Conservation (phyloP, 768 basidiomycete species). For the Pisolithus albus region DNA sequence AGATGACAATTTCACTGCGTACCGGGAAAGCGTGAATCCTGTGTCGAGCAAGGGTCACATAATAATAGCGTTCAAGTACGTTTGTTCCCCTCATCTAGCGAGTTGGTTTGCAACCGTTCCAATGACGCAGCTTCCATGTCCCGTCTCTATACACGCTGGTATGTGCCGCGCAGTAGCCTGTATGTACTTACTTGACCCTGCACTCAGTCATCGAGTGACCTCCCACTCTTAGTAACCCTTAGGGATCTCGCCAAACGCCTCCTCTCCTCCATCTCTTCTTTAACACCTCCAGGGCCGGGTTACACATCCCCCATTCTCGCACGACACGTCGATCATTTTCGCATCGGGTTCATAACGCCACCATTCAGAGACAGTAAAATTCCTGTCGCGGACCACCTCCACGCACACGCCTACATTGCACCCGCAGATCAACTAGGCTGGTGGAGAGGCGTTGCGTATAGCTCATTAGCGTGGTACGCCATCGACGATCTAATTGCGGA, state of each 20-base stretch:
- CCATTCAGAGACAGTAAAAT: constrained; percentile 74
- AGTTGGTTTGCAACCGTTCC: background rate
- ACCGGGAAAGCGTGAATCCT: constrained; percentile 61
- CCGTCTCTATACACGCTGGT: constrained; percentile 72
- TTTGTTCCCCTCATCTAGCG: constrained; percentile 3
- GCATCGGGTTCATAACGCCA: constrained; percentile 72
- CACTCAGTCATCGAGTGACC: constrained; percentile 61
- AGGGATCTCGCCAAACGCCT: constrained; percentile 52
- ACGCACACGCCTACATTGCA: constrained; percentile 65
- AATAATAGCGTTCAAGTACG: constrained; percentile 71
- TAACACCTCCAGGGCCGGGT: constrained; percentile 11
- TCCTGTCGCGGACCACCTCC: constrained; percentile 73
- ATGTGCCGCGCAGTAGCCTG: constrained; percentile 21
- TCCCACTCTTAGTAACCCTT: constrained; percentile 62
- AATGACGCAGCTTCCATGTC: constrained; percentile 56
- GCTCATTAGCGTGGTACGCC: constrained; percentile 65
- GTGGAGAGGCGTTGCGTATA: constrained; percentile 65
- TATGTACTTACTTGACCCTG: constrained; percentile 5
- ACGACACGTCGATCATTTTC: constrained; percentile 36
- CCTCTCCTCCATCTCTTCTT: constrained; percentile 40
- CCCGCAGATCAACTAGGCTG: constrained; percentile 64
- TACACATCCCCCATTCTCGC: constrained; percentile 24
- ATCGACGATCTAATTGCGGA: constrained; percentile 77
- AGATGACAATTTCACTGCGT: constrained; percentile 71
- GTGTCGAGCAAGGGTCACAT: constrained; percentile 71